A percentile compares a stretch with the other conserved stretches of the same genome.
Conservation (phyloP, 768 basidiomycete genomes). For the Lepiota brunneoincarnata region DNA sequence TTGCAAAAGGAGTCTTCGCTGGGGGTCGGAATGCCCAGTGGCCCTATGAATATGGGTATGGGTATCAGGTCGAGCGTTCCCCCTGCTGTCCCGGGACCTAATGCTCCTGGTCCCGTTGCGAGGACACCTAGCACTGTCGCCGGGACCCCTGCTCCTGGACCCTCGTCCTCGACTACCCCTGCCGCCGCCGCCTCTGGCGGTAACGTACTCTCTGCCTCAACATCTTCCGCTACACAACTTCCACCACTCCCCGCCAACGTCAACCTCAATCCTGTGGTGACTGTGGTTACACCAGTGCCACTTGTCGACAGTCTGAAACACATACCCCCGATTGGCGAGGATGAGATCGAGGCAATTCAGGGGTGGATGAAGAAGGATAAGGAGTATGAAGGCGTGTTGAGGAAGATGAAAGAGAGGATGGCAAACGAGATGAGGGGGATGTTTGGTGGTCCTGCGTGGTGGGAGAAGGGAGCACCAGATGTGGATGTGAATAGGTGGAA, state of each 20-base stretch:
- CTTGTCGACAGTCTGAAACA: conserved; percentile 45
- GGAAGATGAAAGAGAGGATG: conserved; percentile 51
- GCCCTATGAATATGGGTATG: conserved; percentile 15
- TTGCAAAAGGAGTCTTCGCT: not conserved
- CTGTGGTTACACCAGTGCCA: conserved; percentile 61
- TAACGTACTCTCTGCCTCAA: not conserved
- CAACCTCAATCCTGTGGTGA: conserved; percentile 52
- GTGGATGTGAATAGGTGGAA: conserved; percentile 35
- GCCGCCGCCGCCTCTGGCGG: conserved; percentile 2
- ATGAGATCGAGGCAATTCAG: conserved; percentile 52
- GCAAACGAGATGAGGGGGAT: conserved; percentile 46
- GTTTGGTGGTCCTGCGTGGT: conserved; percentile 50
- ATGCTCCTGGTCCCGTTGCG: not conserved
- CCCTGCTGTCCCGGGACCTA: conserved; percentile 4
- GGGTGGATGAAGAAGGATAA: conserved; percentile 65
- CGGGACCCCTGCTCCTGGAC: conserved; percentile 6
- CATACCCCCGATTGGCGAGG: conserved; percentile 51
- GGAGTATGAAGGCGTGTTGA: conserved; percentile 49
- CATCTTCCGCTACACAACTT: conserved; percentile 10
- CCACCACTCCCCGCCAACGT: conserved; percentile 42
- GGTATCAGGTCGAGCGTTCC: conserved; percentile 9
- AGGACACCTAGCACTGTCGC: conserved; percentile 1
- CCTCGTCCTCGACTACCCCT: not conserved
- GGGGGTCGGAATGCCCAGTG: too few species aligned
- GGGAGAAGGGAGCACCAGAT: conserved; percentile 53